A percentile compares a stretch with the other conserved stretches of the same genome.
phyloP scores from a whole-genome alignment of 257 asterid genomes.

The Nicotiana attenuata region DNA sequence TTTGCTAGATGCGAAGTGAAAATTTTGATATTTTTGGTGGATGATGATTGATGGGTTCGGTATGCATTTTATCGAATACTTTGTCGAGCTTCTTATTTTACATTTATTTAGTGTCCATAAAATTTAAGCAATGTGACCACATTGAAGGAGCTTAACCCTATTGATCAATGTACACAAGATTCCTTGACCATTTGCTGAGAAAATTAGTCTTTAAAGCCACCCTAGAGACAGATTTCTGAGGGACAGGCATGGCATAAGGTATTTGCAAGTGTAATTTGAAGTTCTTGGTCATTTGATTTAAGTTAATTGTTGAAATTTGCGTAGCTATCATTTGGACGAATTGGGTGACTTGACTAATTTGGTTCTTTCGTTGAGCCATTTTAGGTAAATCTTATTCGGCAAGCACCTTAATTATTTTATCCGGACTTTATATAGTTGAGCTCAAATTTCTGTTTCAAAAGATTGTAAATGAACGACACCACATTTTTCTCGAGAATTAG shows the following conservation, averaged over 20 bases:
- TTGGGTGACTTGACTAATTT: background rate
- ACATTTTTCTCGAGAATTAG: background rate
- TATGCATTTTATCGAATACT: background rate
- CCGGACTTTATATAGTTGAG: background rate
- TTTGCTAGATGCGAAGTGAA: conserved; percentile 6
- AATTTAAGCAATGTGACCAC: background rate
- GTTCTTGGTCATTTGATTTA: background rate
- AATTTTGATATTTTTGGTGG: background rate
- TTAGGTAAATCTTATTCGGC: background rate
- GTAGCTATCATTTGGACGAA: background rate
- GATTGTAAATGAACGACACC: background rate
- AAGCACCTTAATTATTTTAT: background rate
- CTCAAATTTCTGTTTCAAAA: background rate
- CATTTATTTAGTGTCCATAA: background rate
- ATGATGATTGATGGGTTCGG: background rate
- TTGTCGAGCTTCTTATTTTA: background rate
- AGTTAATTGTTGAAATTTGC: background rate
- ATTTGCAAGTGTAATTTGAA: background rate
- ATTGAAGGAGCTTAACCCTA: background rate
- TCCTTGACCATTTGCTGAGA: background rate
- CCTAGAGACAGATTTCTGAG: background rate
- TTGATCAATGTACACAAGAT: background rate
- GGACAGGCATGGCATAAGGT: background rate
- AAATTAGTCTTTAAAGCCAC: background rate
- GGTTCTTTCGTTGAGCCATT: background rate